phyloP scores from a whole-genome alignment of 2,329 filamentous ascomycete genomes.

The Monosporascus sp. region DNA sequence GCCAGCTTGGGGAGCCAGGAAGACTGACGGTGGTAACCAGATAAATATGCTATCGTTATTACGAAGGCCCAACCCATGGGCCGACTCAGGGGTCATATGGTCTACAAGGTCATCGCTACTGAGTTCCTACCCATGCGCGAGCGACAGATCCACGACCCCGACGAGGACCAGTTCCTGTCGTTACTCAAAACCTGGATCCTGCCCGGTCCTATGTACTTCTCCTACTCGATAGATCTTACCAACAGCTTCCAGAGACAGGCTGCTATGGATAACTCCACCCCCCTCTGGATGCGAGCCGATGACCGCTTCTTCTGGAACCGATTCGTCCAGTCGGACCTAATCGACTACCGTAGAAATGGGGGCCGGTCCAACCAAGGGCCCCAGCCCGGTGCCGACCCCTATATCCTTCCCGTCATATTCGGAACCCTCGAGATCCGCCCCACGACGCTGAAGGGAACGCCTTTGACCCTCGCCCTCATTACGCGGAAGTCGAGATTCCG shows the following conservation, averaged over 20 bases:
- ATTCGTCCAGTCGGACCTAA: conserved; percentile 84
- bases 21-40: conserved; percentile 28
- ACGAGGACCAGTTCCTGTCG: conserved; percentile 86
- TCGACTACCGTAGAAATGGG: conserved; percentile 70
- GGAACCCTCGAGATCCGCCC: conserved; percentile 90
- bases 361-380: conserved; percentile 59
- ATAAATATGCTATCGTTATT: conserved; percentile 97
- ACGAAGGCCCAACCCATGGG: conserved; percentile 91
- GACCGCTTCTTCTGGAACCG: conserved; percentile 99
- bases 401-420: conserved; percentile 91
- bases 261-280: conserved; percentile 62
- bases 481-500: conserved; percentile 83
- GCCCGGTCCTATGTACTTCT: conserved; percentile 91
- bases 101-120: conserved; percentile 86
- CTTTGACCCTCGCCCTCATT: conserved; percentile 80
- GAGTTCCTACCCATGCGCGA: conserved; percentile 94
- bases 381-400: conserved; percentile 78
- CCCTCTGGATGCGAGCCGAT: conserved; percentile 87
- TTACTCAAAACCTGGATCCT: conserved; percentile 79
- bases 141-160: conserved; percentile 81
- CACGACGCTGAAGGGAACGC: conserved; percentile 77
- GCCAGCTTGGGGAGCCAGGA: background rate
- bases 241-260: conserved; percentile 95
- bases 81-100: conserved; percentile 88
- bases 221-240: conserved; percentile 93